These are phyloP conservation scores for Rhodotorula graminis DNA, from an alignment of 768 basidiomycete species.

Conservation along the genomic window DNA sequence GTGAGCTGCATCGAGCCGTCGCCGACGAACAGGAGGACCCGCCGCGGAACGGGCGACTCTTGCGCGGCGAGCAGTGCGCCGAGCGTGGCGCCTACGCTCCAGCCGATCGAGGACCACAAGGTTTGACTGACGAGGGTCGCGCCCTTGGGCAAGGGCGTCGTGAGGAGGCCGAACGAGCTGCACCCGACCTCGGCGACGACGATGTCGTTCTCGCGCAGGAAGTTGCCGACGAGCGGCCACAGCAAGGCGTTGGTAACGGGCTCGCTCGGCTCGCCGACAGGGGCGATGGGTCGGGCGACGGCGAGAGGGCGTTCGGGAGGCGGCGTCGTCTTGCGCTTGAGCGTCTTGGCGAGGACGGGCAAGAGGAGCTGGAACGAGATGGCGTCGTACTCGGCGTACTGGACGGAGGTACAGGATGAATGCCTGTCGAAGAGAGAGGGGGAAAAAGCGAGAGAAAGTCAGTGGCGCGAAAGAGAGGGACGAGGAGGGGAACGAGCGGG, in stretches of 20 bases:
- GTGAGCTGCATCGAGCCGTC: slow-evolving; percentile 60
- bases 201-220: slow-evolving; percentile 50
- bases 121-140: slow-evolving; percentile 68
- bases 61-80: slow-evolving; percentile 55
- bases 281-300: slow-evolving; percentile 41
- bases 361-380: slow-evolving; percentile 45
- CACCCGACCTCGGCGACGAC: slow-evolving; percentile 87
- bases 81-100: slow-evolving; percentile 76
- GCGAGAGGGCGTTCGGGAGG: slow-evolving; percentile 16
- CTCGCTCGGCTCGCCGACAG: slow-evolving; percentile 53
- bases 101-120: slow-evolving; percentile 89
- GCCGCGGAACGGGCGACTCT: slow-evolving; percentile 56
- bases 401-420: slow-evolving; percentile 57
- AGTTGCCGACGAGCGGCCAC: slow-evolving; percentile 40
- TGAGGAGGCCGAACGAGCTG: slow-evolving; percentile 76
- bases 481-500: not conserved
- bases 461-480: accelerated
- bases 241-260: slow-evolving; percentile 38
- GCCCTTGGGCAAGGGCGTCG: slow-evolving; percentile 68
- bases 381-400: slow-evolving; percentile 38
- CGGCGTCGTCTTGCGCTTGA: slow-evolving; percentile 15
- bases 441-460: not conserved
- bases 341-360: slow-evolving; percentile 39
- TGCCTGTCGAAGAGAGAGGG: slow-evolving; percentile 54
- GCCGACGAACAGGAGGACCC: slow-evolving; percentile 79